Percentiles rank a stretch among this genome's conserved stretches.
Evolutionary conservation across 176 grass and related monocot genomes (phyloP).

Genomic region (Carex littledalei): DNA sequence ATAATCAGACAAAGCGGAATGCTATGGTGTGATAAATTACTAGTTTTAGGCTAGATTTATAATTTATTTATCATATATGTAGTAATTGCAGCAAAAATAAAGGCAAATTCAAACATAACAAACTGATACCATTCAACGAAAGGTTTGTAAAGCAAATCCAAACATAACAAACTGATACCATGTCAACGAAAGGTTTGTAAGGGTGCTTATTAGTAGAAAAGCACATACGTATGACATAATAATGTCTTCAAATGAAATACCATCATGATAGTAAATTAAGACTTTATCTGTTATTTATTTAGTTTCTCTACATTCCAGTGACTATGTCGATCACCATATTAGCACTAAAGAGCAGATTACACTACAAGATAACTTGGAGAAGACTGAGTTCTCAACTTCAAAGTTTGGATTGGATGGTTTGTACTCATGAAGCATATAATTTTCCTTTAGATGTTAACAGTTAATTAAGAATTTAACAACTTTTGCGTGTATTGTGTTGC

Average conservation of each 20-base stretch:
- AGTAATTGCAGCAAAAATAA: neutral
- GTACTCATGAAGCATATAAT: conserved; percentile 25
- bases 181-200: neutral
- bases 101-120: neutral
- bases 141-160: neutral
- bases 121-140: neutral
- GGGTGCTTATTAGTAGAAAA: neutral
- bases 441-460: neutral
- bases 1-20: neutral
- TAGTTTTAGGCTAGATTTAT: neutral
- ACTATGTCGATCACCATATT: conserved; percentile 76
- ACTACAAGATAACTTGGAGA: conserved; percentile 91
- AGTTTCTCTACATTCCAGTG: conserved; percentile 41
- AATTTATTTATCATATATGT: neutral
- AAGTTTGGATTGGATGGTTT: conserved; percentile 97
- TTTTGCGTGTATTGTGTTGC: conserved; percentile 24
- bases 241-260: neutral
- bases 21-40: neutral
- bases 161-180: neutral
- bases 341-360: conserved; percentile 99
- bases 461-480: neutral
- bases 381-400: conserved; percentile 62
- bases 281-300: neutral
- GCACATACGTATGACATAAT: neutral
- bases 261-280: neutral